Percentiles rank a stretch among this genome's conserved stretches.
Conservation (phyloP, 1,284 basidiomycete species). For the Mycosarcoma maydis region DNA sequence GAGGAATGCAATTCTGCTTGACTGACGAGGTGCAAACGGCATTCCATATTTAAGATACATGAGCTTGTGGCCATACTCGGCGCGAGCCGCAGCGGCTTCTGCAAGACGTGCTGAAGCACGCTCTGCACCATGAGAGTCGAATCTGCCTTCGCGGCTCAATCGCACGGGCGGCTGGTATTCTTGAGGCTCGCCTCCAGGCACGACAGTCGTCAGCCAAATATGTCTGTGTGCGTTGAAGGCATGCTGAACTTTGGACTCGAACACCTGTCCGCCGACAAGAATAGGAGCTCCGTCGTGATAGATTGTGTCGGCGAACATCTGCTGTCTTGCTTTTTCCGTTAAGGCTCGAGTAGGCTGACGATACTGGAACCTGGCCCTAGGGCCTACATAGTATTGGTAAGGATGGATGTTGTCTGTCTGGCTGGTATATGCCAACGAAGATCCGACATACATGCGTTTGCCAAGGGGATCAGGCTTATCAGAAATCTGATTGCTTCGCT, state of each 20-base stretch:
- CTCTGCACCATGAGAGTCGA: neutral
- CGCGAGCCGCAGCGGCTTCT: neutral
- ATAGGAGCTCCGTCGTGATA: neutral
- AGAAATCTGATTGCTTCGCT: neutral
- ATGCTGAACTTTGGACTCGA: neutral
- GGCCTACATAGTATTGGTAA: neutral
- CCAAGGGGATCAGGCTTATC: too few relatives aligned
- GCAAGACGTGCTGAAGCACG: neutral
- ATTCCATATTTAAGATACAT: slow-evolving; percentile 4
- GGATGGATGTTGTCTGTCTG: neutral
- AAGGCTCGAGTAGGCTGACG: too few relatives aligned
- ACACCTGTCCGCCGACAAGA: neutral
- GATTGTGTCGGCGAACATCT: slow-evolving; percentile 3
- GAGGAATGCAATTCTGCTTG: neutral
- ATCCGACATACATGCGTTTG: too few relatives aligned
- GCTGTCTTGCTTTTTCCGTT: neutral
- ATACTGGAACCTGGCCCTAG: neutral
- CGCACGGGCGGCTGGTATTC: too few relatives aligned
- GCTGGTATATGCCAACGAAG: too few relatives aligned
- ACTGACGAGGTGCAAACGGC: neutral
- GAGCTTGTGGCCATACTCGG: neutral
- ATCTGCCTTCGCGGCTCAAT: too few relatives aligned
- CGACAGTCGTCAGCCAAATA: too few relatives aligned
- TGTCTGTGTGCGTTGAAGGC: neutral
- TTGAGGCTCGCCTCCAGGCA: too few relatives aligned